Evolutionary conservation across 495 filamentous ascomycete genomes (phyloP), one percentile per base, ranked within the genome.

Genomic region (Aspergillus nidulans): DNA sequence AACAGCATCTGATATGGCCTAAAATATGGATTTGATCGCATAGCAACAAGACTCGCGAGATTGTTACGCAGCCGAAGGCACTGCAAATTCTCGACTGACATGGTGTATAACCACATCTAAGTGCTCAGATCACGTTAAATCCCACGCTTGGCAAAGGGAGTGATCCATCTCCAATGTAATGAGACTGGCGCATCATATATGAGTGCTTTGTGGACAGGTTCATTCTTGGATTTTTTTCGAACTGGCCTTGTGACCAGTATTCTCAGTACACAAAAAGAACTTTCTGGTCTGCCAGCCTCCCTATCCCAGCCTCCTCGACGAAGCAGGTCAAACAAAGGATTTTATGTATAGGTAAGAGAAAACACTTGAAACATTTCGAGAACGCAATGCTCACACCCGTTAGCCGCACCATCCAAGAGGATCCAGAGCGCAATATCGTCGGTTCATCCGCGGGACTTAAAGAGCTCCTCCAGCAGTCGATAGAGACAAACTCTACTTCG

Each of bases 371-470:
- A 1, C 45, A 34, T 4, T 32, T 30, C 8, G 42, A 55, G n/a
- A 20, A 41, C 10, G 52, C 52, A 3, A 55, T 46, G 20, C 52
- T 47, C 13, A 55, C 43, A 1, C 30, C 52, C 1, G 52, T 26
- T 34, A 55, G 7, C 18, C 52, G 42, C 10, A 36, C 52, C 52
- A 55, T 55, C 52, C 43, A 55, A 12, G 43, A 21, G n/a, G 42
- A 38, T 6, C 42, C 45, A 13, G 52, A 55, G 6, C 30, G 52
- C 8, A 55, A 16, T 5, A 55, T 43, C 28, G 48, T 45, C 0
- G 41, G 32, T 26, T 21, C 25, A 26, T 40, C 21, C 0, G 28
- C 19, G 8, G 52, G 52, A 39, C 36, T 25, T 6, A 55, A 21
- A 5, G 48, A 9, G 7, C 48, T 43, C 20, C 48, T 43, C 43